phyloP scores from a whole-genome alignment of 2,329 filamentous ascomycete genomes.

The Aspergillus cejpii region DNA sequence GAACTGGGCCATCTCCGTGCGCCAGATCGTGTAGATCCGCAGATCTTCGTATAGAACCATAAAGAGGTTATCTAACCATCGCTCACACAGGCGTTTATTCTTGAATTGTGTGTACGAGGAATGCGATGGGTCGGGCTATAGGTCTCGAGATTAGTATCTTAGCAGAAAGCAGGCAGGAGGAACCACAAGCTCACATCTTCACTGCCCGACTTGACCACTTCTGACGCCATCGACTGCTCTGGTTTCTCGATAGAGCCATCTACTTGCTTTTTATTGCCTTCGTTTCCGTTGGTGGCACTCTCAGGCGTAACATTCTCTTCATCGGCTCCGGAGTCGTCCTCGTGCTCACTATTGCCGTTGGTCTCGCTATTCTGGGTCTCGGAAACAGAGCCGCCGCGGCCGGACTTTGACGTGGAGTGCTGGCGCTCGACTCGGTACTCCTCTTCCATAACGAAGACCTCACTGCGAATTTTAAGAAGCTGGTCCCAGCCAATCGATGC shows the following conservation, averaged over 20 bases:
- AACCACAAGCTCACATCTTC: slow-evolving; percentile 54
- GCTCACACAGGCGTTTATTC: slow-evolving; percentile 93
- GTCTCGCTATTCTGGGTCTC: slow-evolving; percentile 34
- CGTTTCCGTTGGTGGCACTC: slow-evolving; percentile 29
- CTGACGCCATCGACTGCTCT: slow-evolving; percentile 68
- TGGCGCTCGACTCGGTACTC: slow-evolving; percentile 78
- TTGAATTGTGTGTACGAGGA: slow-evolving; percentile 82
- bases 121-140: slow-evolving; percentile 57
- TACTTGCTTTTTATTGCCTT: slow-evolving; percentile 21
- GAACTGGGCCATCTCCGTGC: slow-evolving; percentile 94
- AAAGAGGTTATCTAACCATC: slow-evolving; percentile 97
- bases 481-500: slow-evolving; percentile 98
- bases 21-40: slow-evolving; percentile 98
- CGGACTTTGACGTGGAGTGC: slow-evolving; percentile 22
- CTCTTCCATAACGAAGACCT: slow-evolving; percentile 99
- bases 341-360: slow-evolving; percentile 32
- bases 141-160: slow-evolving; percentile 11
- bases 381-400: slow-evolving; percentile 26
- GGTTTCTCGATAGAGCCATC: slow-evolving; percentile 64
- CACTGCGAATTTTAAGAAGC: slow-evolving; percentile 85
- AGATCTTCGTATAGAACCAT: slow-evolving; percentile 99
- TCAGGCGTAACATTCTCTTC: slow-evolving; percentile 23
- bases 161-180: neutral
- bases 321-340: slow-evolving; percentile 23
- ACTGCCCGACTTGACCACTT: slow-evolving; percentile 66